A percentile compares a stretch with the other conserved stretches of the same genome.
Conservation (phyloP, 1,139 yeast genomes). For the Diutina sp. region DNA sequence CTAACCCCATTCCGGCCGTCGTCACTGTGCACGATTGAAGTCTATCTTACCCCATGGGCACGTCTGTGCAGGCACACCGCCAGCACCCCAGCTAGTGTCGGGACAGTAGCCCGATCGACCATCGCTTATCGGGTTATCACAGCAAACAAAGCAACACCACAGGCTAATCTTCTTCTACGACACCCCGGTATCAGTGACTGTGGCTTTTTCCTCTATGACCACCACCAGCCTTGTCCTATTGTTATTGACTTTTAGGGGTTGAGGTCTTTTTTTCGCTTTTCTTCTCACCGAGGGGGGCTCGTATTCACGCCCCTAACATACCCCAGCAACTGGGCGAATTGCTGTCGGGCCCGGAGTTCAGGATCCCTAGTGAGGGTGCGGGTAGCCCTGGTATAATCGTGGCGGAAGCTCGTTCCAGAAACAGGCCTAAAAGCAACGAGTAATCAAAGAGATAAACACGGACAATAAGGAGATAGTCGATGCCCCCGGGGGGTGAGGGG, state of each 20-base stretch:
- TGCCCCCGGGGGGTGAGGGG: too few species aligned
- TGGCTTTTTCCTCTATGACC: too few species aligned
- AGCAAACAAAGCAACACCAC: background rate
- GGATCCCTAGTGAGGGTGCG: background rate
- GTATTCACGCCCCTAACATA: too few species aligned
- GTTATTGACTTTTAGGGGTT: too few species aligned
- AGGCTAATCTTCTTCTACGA: background rate
- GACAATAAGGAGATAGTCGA: background rate
- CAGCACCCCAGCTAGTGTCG: background rate
- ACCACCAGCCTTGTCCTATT: too few species aligned
- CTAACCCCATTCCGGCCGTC: background rate
- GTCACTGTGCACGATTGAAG: background rate
- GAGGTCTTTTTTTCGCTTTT: too few species aligned
- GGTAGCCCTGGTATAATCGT: background rate
- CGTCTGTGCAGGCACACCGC: background rate
- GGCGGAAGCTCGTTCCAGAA: too few species aligned
- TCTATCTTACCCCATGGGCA: background rate
- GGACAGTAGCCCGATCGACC: background rate
- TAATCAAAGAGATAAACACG: background rate
- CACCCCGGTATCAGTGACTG: too few species aligned
- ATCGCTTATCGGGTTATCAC: background rate
- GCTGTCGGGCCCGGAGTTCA: background rate
- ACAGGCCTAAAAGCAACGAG: background rate
- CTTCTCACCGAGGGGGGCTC: too few species aligned
- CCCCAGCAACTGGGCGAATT: too few species aligned